Evolutionary conservation across 177 flowering plant species (phyloP), one percentile per base, ranked within the genome.

Genomic region (Tripterygium wilfordii): DNA sequence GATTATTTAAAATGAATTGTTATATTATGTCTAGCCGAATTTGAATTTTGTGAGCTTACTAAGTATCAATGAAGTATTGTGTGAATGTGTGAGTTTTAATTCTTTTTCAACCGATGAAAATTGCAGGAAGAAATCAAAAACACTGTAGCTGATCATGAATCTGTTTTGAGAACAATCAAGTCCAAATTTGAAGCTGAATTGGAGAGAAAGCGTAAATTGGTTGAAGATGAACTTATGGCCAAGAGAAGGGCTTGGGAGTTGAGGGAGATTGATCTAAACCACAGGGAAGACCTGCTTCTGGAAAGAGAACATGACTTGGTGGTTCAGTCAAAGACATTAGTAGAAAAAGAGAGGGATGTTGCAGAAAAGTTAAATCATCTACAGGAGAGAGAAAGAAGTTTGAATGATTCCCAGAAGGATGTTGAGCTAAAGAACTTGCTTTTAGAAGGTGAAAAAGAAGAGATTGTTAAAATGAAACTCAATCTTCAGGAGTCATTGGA

Each of bases 191-290:
- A 87, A 48, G 74, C 78, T 17, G 92, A 90, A 57, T 49, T 86
- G 38, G 76, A 74, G 28, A 36, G 18, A 36, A 83, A 67, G 44
- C 69, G 65, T 22, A 90, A 79, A 53, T 19, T 61, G 51, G 66
- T 76, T 56, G 97, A 87, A 52, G 79, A 79, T 43, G 95, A 87
- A 50, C 69, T 87, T 63, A 86, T 82, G 42, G 40, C 62, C 43
- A 81, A 77, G 69, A 79, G 91, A 64, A 71, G 94, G 37, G 80
- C 69, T 41, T 85, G 73, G 80, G 95, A 87, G 63, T 66, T 85
- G 66, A 76, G 67, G 67, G 99, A 94, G 63, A 57, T 80, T 37
- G 94, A 94, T 63, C 59, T 94, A 22, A 62, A 43, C 22, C 76
- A 78, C 15, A 65, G 66, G 53, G 95, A 87, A 55, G 92, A 87